Evolutionary conservation across 176 grass and related monocot species (phyloP), one percentile per base, ranked within the genome.

Genomic region (Sorghum bicolor): DNA sequence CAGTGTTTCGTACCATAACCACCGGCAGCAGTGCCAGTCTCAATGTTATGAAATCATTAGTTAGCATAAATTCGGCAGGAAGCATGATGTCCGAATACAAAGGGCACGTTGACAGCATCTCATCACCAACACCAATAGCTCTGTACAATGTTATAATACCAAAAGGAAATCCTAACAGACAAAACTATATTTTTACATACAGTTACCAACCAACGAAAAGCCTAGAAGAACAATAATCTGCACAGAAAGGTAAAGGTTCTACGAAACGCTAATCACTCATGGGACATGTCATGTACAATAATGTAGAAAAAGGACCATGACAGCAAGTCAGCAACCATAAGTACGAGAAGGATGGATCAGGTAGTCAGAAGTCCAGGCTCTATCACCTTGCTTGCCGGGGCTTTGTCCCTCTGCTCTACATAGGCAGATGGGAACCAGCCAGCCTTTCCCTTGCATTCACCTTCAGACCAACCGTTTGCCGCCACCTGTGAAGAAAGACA

Each of bases 351-450:
- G 80, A 86, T 67, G 61, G 80, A 87, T 94, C 76, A 95, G 32
- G 79, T 78, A 38, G 85, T 90, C 33, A 92, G 73, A 48, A 92
- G 73, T 61, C 82, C 82, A 64, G 97, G 77, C 33, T 99, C 89
- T 74, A 86, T 89, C 83, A 91, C 87, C 92, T 94, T 86, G 57
- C 78, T 96, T 86, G 89, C 93, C 58, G 88, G 91, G 70, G 91
- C 91, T 84, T 96, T 87, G 85, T 94, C 97, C 82, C 93, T 90
- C 69, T 13, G 74, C 83, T 90, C 80, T 67, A 99, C 83, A 71
- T 99, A 99, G 55, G 97, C 91, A 7, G 97, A 99, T 83, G 97
- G 97, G 83, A 99, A 99, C 97, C 97, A 99, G 45, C 97, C 97
- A 76, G 81, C 79, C 83, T 92, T 99, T 74, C 93, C 91, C 19